phyloP scores from a whole-genome alignment of 169 alveolate species.

The Blepharisma undulans region DNA sequence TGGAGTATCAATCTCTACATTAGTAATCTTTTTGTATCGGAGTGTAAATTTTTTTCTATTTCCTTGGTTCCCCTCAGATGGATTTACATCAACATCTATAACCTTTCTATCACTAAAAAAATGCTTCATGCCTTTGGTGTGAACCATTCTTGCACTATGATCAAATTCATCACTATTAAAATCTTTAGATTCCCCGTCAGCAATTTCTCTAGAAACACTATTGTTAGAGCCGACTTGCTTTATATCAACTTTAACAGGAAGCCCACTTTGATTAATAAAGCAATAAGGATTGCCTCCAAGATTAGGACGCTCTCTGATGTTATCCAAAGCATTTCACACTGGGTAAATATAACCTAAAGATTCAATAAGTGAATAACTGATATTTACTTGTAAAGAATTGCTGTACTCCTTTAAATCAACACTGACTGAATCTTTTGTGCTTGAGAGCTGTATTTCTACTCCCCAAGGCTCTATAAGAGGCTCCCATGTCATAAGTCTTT shows the following conservation, averaged over 20 bases:
- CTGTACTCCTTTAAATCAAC: not conserved
- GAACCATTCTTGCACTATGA: not conserved
- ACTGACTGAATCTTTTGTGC: not conserved
- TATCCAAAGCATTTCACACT: not conserved
- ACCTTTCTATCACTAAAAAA: not conserved
- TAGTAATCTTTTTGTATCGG: not conserved
- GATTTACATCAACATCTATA: not conserved
- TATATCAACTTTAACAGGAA: not conserved
- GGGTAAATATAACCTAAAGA: not conserved
- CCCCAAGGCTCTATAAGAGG: conserved; percentile 33
- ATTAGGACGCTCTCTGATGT: not conserved
- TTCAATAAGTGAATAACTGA: not conserved
- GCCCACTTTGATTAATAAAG: conserved; percentile 6
- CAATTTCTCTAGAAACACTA: not conserved
- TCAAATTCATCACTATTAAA: not conserved
- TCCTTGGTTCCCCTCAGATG: not conserved
- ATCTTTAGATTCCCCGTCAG: not conserved
- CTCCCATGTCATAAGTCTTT: conserved; percentile 35
- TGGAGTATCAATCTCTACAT: conserved; percentile 35
- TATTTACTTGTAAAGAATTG: not conserved
- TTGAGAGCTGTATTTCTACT: not conserved
- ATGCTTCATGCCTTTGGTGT: not conserved
- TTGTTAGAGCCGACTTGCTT: not conserved
- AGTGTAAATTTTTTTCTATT: not conserved
- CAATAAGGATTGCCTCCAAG: not conserved